Evolutionary conservation across 208 protist species (phyloP), one percentile per base, ranked within the genome.

Genomic region (Sergeia podlipaevii): DNA sequence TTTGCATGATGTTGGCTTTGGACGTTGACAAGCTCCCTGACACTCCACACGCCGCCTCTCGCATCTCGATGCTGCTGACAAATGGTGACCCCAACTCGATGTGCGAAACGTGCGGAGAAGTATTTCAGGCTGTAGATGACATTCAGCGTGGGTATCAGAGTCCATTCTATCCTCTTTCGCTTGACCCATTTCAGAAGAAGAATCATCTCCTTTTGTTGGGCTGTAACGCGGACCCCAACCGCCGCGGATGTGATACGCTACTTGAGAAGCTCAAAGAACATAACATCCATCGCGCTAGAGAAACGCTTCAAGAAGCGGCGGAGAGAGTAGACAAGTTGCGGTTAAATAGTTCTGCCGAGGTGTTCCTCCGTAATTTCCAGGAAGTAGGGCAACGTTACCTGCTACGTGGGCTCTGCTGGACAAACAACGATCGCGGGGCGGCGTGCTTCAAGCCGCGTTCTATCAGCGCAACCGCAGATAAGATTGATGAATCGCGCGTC

Each of bases 231-330:
- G 45, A 65, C 30, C 39, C 27, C 18, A 34, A 62, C 36, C 34
- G 54, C 18, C 60, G 60, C 2, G 67, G 67, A 20, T 74, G 67
- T 38, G 67, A 74, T 28, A 66, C 65, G 20, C 59, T 72, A 1
- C 15, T 64, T 24, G 36, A 58, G 21, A 72, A 72, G 27, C 28
- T 66, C 20, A 57, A n/a, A n/a, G n/a, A n/a, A n/a, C n/a, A n/a
- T n/a, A n/a, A n/a, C n/a, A n/a, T n/a, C n/a, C n/a, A n/a, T n/a
- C n/a, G n/a, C n/a, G n/a, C n/a, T n/a, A n/a, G n/a, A n/a, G n/a
- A n/a, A n/a, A n/a, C n/a, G n/a, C n/a, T n/a, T n/a, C n/a, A n/a
- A 50, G 33, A 37, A 38, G n/a, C 57, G 62, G 39, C 45, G 45
- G 8, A 13, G 44, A 1, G 52, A 50, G 38, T 62, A 47, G n/a